Conservation (phyloP, 78 protist genomes). For the Anaeramoeba ignava region DNA sequence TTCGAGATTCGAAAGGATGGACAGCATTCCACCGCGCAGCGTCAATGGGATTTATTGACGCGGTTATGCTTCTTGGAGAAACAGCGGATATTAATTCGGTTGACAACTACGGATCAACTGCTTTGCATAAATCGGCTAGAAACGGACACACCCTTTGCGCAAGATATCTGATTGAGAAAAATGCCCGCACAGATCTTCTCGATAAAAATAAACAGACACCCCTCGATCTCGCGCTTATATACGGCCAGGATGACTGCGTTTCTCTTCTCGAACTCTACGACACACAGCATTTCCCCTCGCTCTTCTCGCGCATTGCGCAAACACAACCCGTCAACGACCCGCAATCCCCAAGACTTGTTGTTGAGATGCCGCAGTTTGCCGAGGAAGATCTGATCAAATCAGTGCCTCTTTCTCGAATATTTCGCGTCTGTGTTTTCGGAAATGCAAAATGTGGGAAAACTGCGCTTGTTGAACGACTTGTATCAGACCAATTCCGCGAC, state of each 20-base stretch:
- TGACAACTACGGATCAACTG: neutral
- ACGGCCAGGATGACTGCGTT: neutral
- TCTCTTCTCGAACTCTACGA: neutral
- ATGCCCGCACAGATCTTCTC: neutral
- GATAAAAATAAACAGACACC: neutral
- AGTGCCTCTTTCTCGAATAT: neutral
- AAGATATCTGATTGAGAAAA: neutral
- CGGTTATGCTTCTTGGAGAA: neutral
- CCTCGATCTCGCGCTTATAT: neutral
- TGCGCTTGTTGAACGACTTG: neutral
- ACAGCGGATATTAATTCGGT: neutral
- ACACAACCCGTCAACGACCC: too few species aligned
- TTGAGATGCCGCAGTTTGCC: too few species aligned
- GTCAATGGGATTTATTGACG: neutral
- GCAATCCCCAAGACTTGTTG: too few species aligned
- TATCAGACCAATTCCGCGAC: neutral
- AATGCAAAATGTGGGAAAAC: neutral
- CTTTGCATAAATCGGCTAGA: neutral
- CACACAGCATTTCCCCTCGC: neutral
- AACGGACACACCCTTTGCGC: neutral
- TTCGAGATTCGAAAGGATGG: neutral
- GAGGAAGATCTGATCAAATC: neutral
- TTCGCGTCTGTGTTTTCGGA: neutral
- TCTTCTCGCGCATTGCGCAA: neutral
- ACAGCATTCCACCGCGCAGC: neutral